Evolutionary conservation across 1,284 basidiomycete species (phyloP).

Genomic region (Thecaphora thlaspeos): DNA sequence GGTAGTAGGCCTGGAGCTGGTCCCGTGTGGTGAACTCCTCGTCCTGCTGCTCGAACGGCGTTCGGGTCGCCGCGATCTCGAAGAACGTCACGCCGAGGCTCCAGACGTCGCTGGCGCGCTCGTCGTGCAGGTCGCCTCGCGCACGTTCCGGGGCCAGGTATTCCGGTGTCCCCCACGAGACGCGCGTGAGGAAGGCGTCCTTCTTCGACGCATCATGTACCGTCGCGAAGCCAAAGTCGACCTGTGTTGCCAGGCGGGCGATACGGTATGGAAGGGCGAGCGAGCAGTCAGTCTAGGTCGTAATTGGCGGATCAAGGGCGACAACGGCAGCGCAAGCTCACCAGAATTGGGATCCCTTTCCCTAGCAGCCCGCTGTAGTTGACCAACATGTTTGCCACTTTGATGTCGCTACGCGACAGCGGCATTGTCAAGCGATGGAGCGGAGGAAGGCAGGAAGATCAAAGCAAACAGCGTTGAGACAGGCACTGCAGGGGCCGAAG

Average conservation of each 20-base stretch:
- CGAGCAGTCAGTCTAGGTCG: too few species aligned
- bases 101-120: constrained; percentile 45
- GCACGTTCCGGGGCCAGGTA: constrained; percentile 47
- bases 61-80: constrained; percentile 46
- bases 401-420: constrained; percentile 27
- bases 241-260: constrained; percentile 8
- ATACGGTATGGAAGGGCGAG: too few species aligned
- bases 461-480: too few species aligned
- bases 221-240: constrained; percentile 49
- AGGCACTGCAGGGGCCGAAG: too few species aligned
- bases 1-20: constrained; percentile 40
- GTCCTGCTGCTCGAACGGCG: constrained; percentile 44
- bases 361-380: constrained; percentile 4
- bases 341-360: constrained; percentile 7
- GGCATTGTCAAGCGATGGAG: constrained; percentile 9
- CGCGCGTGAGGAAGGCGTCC: constrained; percentile 29
- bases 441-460: too few species aligned
- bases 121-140: constrained; percentile 35
- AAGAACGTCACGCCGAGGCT: constrained; percentile 49
- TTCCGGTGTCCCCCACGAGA: constrained; percentile 43
- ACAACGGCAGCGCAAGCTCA: not conserved
- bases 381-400: constrained; percentile 44
- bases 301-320: too few species aligned
- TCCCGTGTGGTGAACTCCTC: constrained; percentile 38
- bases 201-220: constrained; percentile 29